A percentile compares a stretch with the other conserved stretches of the same genome.
These are phyloP conservation scores for Phytophthora hybrid DNA, from an alignment of 352 stramenopile species.

Conservation along the genomic window DNA sequence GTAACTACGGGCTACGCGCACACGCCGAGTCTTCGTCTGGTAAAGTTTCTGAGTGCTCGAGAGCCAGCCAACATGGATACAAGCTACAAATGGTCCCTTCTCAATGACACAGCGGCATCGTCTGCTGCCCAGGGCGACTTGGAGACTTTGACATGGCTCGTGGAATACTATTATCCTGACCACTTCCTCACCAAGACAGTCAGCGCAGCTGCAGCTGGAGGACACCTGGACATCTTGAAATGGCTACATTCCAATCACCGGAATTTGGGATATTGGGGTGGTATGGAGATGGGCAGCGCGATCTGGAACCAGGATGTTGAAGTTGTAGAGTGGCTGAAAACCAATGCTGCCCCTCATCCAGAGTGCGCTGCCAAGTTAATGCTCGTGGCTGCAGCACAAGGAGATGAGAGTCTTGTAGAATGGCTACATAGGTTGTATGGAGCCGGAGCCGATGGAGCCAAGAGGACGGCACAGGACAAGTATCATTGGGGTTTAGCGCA, in stretches of 20 bases:
- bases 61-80: slow-evolving; percentile 10
- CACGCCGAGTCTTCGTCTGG: slow-evolving; percentile 11
- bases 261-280: slow-evolving; percentile 16
- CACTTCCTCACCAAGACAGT: slow-evolving; percentile 30
- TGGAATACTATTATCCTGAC: slow-evolving; percentile 14
- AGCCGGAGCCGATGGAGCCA: slow-evolving; percentile 9
- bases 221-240: slow-evolving; percentile 28
- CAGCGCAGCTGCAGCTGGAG: slow-evolving; percentile 11
- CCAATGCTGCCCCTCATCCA: slow-evolving; percentile 5
- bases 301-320: slow-evolving; percentile 12
- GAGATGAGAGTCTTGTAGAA: slow-evolving; percentile 12
- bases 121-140: slow-evolving; percentile 26
- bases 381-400: slow-evolving; percentile 16
- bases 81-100: slow-evolving; percentile 16
- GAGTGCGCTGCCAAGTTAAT: slow-evolving; percentile 26
- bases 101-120: slow-evolving; percentile 13
- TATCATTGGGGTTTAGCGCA: slow-evolving; percentile 14
- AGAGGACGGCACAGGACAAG: slow-evolving; percentile 18
- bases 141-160: slow-evolving; percentile 23
- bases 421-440: slow-evolving; percentile 16
- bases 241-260: slow-evolving; percentile 19
- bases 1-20: slow-evolving; percentile 16
- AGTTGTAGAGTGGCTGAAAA: slow-evolving; percentile 23
- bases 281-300: slow-evolving; percentile 14
- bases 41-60: slow-evolving; percentile 24